Evolutionary conservation across 179 eudicot species (phyloP).

Genomic region (Beta corolliflora): DNA sequence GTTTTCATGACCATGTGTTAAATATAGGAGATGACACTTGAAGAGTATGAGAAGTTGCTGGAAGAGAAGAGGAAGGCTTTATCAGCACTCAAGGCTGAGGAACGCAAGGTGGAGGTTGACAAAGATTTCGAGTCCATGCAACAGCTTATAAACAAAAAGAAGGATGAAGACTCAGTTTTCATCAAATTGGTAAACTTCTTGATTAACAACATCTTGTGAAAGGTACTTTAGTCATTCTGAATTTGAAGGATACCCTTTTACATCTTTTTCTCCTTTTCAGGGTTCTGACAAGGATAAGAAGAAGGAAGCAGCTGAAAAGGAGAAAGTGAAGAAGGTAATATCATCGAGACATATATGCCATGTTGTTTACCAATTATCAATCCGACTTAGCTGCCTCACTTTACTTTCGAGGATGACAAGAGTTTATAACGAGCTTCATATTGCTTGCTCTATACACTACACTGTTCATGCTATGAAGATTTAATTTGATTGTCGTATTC

Average conservation of each 20-base stretch:
- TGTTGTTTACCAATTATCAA: background rate
- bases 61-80: conserved; percentile 48
- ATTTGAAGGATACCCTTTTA: background rate
- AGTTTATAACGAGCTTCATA: background rate
- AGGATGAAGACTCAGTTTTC: conserved; percentile 41
- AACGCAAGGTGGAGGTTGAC: conserved; percentile 44
- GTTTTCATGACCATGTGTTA: background rate
- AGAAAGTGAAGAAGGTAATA: conserved; percentile 85
- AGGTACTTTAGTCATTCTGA: background rate
- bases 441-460: too few species aligned
- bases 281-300: conserved; percentile 90
- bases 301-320: conserved; percentile 81
- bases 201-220: background rate
- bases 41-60: conserved; percentile 42
- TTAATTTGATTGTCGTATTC: background rate
- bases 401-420: background rate
- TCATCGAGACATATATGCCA: background rate
- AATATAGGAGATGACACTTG: conserved; percentile 43
- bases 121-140: conserved; percentile 45
- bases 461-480: background rate
- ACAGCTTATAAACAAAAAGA: conserved; percentile 40
- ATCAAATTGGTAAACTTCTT: conserved; percentile 36
- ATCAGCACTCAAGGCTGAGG: conserved; percentile 36
- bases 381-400: background rate
- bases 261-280: conserved; percentile 32